Conservation (phyloP, 1,284 basidiomycete species). For the Tranzscheliella williamsii region DNA sequence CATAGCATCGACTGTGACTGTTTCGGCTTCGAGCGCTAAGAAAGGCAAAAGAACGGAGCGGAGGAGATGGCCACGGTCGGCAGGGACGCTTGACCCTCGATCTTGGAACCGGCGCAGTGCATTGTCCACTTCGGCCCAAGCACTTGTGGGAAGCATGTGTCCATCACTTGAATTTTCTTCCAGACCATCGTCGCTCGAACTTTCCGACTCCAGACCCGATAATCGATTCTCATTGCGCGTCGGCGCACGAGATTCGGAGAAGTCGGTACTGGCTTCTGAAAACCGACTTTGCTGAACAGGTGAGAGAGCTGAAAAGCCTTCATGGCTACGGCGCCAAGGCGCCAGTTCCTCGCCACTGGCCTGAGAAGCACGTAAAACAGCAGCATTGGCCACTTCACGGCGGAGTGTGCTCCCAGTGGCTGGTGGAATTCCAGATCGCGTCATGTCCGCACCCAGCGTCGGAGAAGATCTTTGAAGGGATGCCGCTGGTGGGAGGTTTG, state of each 20-base stretch:
- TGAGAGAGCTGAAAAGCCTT: slow-evolving; percentile 14
- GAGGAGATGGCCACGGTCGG: slow-evolving; percentile 49
- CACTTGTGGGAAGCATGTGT: slow-evolving; percentile 44
- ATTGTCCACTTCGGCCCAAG: slow-evolving; percentile 53
- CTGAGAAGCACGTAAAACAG: too few relatives aligned
- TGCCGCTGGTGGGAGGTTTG: slow-evolving; percentile 4
- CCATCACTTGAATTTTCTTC: slow-evolving; percentile 35
- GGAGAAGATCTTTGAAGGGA: neutral
- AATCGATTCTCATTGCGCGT: slow-evolving; percentile 30
- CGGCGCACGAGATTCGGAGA: slow-evolving; percentile 25
- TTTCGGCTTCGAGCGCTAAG: slow-evolving; percentile 54
- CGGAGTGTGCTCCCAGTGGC: too few relatives aligned
- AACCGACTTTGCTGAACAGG: slow-evolving; percentile 34
- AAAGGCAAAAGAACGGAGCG: slow-evolving; percentile 52
- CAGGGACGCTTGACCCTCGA: slow-evolving; percentile 2
- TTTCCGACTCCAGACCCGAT: slow-evolving; percentile 21
- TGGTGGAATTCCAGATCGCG: too few relatives aligned
- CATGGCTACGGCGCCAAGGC: slow-evolving; percentile 20
- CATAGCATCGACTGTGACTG: slow-evolving; percentile 32
- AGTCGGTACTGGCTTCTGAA: slow-evolving; percentile 37
- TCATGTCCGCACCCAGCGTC: too few relatives aligned
- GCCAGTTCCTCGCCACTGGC: neutral
- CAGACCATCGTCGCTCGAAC: slow-evolving; percentile 23
- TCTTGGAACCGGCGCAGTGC: slow-evolving; percentile 47
- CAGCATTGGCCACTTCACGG: neutral